A percentile compares a stretch with the other conserved stretches of the same genome.
These are phyloP conservation scores for Vitis cinerea DNA, from an alignment of 164 flowering plant species.

Conservation along the genomic window DNA sequence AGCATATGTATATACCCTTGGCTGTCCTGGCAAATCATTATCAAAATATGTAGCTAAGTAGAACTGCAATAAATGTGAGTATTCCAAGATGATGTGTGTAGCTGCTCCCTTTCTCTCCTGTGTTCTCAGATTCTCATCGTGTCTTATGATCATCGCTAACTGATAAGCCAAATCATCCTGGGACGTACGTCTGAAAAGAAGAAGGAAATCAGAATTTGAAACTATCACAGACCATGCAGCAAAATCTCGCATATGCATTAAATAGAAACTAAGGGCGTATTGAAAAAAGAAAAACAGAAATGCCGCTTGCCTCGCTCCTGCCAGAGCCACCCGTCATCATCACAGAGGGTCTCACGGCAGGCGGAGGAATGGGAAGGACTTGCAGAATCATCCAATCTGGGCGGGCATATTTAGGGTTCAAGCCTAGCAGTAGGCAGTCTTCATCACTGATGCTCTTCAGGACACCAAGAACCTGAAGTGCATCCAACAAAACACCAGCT, in stretches of 20 bases:
- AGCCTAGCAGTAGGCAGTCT: constrained; percentile 74
- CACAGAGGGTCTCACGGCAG: constrained; percentile 98
- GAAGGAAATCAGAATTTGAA: constrained; percentile 5
- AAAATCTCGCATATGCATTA: neutral
- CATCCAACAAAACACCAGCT: constrained; percentile 6
- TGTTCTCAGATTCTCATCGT: constrained; percentile 84
- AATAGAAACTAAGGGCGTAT: neutral
- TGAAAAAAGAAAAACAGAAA: neutral
- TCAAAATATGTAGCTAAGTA: constrained; percentile 97
- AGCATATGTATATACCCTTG: constrained; percentile 56
- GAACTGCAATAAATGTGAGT: constrained; percentile 93
- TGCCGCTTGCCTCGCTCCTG: constrained; percentile 81
- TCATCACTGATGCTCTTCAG: constrained; percentile 95
- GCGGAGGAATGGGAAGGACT: constrained; percentile 97
- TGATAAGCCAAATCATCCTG: constrained; percentile 99
- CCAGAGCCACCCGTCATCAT: constrained; percentile 95
- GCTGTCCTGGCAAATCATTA: constrained; percentile 97
- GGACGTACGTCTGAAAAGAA: constrained; percentile 4
- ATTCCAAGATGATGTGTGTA: constrained; percentile 94
- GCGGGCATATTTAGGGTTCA: constrained; percentile 90
- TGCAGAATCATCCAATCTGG: constrained; percentile 99
- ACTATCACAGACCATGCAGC: too few relatives aligned
- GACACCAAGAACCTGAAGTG: constrained; percentile 73
- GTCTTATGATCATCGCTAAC: constrained; percentile 91
- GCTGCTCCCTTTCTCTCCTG: constrained; percentile 98